phyloP scores from a whole-genome alignment of 2,329 filamentous ascomycete genomes.

The Raffaelea arxii region DNA sequence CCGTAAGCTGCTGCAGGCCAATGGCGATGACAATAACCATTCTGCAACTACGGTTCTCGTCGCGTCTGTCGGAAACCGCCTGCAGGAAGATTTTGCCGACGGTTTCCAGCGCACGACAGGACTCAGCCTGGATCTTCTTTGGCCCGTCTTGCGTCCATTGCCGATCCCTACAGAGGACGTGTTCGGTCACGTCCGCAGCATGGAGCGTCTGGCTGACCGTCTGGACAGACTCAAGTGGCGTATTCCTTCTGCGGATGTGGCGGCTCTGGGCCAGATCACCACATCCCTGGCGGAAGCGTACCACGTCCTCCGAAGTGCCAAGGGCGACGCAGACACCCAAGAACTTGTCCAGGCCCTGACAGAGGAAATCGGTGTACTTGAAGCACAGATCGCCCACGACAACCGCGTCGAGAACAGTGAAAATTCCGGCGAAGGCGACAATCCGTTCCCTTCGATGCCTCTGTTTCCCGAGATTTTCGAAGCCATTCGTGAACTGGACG shows the following conservation, averaged over 20 bases:
- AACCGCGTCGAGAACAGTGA: conserved; percentile 41
- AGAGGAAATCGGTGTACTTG: conserved; percentile 41
- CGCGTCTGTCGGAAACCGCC: conserved; percentile 25
- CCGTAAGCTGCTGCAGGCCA: conserved; percentile 28
- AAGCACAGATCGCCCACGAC: conserved; percentile 32
- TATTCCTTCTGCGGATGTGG: conserved; percentile 34
- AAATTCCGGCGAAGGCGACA: too few relatives aligned
- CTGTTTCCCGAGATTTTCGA: conserved; percentile 49
- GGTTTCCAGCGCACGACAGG: conserved; percentile 67
- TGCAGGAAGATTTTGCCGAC: conserved; percentile 51
- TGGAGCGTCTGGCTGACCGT: conserved; percentile 46
- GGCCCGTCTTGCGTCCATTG: conserved; percentile 60
- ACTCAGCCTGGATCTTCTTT: conserved; percentile 69
- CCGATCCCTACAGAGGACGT: conserved; percentile 37
- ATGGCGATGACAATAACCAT: not conserved
- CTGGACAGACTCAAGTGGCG: conserved; percentile 56
- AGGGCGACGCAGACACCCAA: conserved; percentile 29
- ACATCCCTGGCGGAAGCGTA: conserved; percentile 47
- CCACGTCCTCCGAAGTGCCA: conserved; percentile 38
- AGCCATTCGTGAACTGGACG: conserved; percentile 40
- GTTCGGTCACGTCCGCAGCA: conserved; percentile 35
- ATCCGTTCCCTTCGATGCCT: too few relatives aligned
- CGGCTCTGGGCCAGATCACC: conserved; percentile 43
- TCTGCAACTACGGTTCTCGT: conserved; percentile 24
- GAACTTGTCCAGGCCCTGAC: conserved; percentile 41